phyloP scores from a whole-genome alignment of 495 filamentous ascomycete species.

The Aspergillus sclerotioniger region DNA sequence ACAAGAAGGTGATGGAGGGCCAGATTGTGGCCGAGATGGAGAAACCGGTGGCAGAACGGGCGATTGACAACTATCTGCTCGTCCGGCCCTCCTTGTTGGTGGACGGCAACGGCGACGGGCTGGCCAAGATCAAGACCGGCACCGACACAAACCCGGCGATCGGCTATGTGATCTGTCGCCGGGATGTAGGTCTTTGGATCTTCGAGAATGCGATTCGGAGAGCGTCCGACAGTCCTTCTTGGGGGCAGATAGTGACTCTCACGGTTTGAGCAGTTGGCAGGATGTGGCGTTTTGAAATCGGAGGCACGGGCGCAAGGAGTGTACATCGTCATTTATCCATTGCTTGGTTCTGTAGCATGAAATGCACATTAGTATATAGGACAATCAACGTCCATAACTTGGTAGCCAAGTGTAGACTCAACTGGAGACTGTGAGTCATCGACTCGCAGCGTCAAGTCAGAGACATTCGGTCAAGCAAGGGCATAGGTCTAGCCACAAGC shows the following conservation, averaged over 20 bases:
- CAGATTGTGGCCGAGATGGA: constrained; percentile 32
- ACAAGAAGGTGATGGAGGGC: constrained; percentile 62
- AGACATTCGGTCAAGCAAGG: too few species aligned
- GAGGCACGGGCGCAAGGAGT: too few species aligned
- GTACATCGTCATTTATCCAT: too few species aligned
- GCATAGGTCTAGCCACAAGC: too few species aligned
- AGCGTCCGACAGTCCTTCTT: not conserved
- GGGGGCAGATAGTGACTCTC: not conserved
- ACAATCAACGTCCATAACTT: too few species aligned
- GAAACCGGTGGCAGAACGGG: constrained; percentile 4
- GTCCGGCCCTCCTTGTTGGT: constrained; percentile 45
- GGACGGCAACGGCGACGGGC: constrained; percentile 28
- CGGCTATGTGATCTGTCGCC: constrained; percentile 45
- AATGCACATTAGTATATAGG: too few species aligned
- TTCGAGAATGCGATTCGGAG: constrained; percentile 24
- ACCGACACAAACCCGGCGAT: constrained; percentile 40
- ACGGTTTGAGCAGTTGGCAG: not conserved
- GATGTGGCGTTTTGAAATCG: too few species aligned
- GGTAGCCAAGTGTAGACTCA: too few species aligned
- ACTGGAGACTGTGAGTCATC: too few species aligned
- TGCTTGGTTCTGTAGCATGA: too few species aligned
- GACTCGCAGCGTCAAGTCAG: too few species aligned
- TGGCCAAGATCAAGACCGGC: constrained; percentile 35
- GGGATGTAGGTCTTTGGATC: constrained; percentile 41
- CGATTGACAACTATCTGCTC: constrained; percentile 42